Percentiles rank a stretch among this genome's conserved stretches.
Evolutionary conservation across 805 yeast genomes (phyloP).

Genomic region (Priceomyces medius): DNA sequence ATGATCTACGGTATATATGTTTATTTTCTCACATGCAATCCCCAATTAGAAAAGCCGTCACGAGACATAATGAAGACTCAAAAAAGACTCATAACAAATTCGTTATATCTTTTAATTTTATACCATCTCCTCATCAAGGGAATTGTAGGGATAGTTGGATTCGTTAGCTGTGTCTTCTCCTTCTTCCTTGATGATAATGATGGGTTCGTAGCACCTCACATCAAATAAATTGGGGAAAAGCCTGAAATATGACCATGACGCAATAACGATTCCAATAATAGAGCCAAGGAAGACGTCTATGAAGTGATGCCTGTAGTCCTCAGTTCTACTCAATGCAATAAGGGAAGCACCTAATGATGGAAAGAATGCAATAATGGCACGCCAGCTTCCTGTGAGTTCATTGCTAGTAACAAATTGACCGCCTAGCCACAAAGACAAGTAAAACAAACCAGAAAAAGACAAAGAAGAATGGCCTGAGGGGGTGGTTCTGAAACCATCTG

Average conservation of each 20-base stretch:
- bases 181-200: slow-evolving; percentile 17
- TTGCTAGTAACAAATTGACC: slow-evolving; percentile 58
- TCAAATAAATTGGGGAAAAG: slow-evolving; percentile 45
- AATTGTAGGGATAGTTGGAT: not conserved
- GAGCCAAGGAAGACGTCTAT: slow-evolving; percentile 79
- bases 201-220: slow-evolving; percentile 41
- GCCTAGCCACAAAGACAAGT: slow-evolving; percentile 59
- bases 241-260: slow-evolving; percentile 56
- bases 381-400: slow-evolving; percentile 59
- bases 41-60: not conserved
- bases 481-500: slow-evolving; percentile 78
- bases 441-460: slow-evolving; percentile 68
- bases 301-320: slow-evolving; percentile 93
- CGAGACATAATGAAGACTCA: not conserved
- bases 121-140: not conserved
- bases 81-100: not conserved
- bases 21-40: not conserved
- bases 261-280: slow-evolving; percentile 59
- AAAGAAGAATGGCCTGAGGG: slow-evolving; percentile 81
- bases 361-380: slow-evolving; percentile 49
- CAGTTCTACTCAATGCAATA: slow-evolving; percentile 83
- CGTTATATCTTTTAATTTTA: no score
- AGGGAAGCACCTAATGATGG: slow-evolving; percentile 69
- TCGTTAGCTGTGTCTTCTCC: slow-evolving; percentile 9
- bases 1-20: not conserved